Conservation (phyloP, 2,329 filamentous ascomycete genomes). For the Aspergillus neoniger region DNA sequence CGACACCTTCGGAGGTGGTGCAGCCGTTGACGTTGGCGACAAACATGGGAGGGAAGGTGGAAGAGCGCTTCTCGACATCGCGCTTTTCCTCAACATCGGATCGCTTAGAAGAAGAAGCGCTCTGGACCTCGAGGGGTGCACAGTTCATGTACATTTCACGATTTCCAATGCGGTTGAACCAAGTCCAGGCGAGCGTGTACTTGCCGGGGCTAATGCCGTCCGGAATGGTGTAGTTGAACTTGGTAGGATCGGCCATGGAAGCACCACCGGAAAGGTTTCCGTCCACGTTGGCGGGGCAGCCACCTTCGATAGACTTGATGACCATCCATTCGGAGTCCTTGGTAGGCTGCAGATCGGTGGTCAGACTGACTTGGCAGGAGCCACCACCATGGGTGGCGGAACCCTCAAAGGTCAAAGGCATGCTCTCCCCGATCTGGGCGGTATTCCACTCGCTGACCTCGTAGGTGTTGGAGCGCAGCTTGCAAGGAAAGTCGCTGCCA, state of each 20-base stretch:
- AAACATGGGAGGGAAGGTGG: constrained; percentile 72
- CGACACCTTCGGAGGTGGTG: constrained; percentile 53
- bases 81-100: constrained; percentile 29
- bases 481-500: constrained; percentile 81
- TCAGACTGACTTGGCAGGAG: constrained; percentile 85
- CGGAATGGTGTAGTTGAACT: constrained; percentile 72
- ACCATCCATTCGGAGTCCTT: constrained; percentile 77
- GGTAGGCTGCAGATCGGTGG: constrained; percentile 71
- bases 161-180: constrained; percentile 91
- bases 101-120: constrained; percentile 50
- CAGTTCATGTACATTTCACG: constrained; percentile 99
- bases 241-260: constrained; percentile 50
- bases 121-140: constrained; percentile 68
- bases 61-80: constrained; percentile 54
- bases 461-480: constrained; percentile 53
- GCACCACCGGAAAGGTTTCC: constrained; percentile 62
- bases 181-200: constrained; percentile 86
- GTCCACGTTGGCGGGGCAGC: constrained; percentile 67
- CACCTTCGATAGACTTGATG: constrained; percentile 83
- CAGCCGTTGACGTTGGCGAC: constrained; percentile 70
- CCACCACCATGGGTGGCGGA: constrained; percentile 84
- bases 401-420: constrained; percentile 67
- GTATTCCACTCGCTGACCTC: constrained; percentile 54
- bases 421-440: constrained; percentile 64
- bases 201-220: constrained; percentile 70